Conservation (phyloP, 352 stramenopile species). For the Phytopythium mirpurense region DNA sequence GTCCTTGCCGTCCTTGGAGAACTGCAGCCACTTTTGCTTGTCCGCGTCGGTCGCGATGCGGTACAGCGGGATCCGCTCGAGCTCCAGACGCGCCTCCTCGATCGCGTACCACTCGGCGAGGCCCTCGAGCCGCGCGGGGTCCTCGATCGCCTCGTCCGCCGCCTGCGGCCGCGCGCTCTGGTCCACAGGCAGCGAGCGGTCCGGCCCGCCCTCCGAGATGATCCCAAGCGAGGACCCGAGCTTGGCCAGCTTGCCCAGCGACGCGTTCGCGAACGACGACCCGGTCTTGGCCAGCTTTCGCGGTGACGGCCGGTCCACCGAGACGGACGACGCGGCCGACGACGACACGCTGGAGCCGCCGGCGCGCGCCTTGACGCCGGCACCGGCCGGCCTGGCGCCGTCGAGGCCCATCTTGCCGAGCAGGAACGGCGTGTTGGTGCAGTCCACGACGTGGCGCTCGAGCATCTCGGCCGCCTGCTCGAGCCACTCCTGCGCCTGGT, state of each 20-base stretch:
- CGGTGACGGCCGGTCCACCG: background rate
- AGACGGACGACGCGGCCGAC: background rate
- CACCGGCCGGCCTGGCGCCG: slow-evolving; percentile 6
- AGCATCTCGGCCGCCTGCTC: slow-evolving; percentile 61
- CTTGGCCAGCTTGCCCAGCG: slow-evolving; percentile 1
- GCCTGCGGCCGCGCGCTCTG: slow-evolving; percentile 2
- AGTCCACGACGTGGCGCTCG: slow-evolving; percentile 54
- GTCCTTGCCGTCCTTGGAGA: slow-evolving; percentile 53
- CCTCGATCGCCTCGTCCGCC: slow-evolving; percentile 10
- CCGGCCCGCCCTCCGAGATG: background rate
- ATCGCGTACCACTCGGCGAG: slow-evolving; percentile 69
- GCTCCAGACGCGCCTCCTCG: slow-evolving; percentile 60
- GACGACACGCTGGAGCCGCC: background rate
- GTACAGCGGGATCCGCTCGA: slow-evolving; percentile 58
- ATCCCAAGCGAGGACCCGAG: background rate
- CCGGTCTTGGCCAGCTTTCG: slow-evolving; percentile 4
- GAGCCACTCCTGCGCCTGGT: slow-evolving; percentile 63
- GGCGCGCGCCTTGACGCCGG: slow-evolving; percentile 3
- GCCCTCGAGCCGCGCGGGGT: slow-evolving; percentile 49
- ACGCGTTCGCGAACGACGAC: background rate
- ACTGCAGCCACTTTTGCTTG: slow-evolving; percentile 39
- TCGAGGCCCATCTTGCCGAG: slow-evolving; percentile 63
- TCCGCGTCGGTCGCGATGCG: slow-evolving; percentile 58
- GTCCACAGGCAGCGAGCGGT: background rate
- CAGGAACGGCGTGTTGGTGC: slow-evolving; percentile 56